Evolutionary conservation across 345 rosid species (phyloP).

Genomic region (Rhizophora mangle): DNA sequence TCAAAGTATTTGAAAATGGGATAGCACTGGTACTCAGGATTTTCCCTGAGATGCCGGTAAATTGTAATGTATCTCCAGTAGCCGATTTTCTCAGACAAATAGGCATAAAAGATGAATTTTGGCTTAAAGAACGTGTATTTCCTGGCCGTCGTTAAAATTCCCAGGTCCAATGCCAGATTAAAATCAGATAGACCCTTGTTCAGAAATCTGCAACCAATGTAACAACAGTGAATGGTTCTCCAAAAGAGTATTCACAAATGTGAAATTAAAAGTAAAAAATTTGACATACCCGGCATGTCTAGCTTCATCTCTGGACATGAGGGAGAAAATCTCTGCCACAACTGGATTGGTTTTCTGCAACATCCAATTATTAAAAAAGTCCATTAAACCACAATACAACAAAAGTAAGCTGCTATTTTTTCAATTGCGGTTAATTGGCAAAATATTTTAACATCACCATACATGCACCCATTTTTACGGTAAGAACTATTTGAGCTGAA

Average conservation of each 20-base stretch:
- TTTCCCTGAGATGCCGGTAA: conserved; percentile 83
- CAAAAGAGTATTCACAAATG: not conserved
- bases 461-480: too few species aligned
- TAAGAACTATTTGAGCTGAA: too few species aligned
- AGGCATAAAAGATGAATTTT: conserved; percentile 95
- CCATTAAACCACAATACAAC: not conserved
- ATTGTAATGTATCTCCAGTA: conserved; percentile 98
- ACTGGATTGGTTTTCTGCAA: conserved; percentile 97
- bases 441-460: too few species aligned
- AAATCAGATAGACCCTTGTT: conserved; percentile 99
- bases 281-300: conserved; percentile 90
- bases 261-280: not conserved
- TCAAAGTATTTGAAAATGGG: conserved; percentile 98
- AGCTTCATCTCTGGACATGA: conserved; percentile 99
- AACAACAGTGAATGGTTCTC: not conserved
- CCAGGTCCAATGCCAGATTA: conserved; percentile 93
- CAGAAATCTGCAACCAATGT: conserved; percentile 58
- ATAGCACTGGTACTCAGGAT: conserved; percentile 88
- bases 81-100: conserved; percentile 92
- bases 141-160: conserved; percentile 95
- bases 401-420: not conserved
- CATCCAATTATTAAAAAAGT: conserved; percentile 5
- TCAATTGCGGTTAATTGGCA: not conserved
- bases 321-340: conserved; percentile 96
- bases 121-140: conserved; percentile 99